phyloP scores from a whole-genome alignment of 179 eudicot species.

The Silene noctiflora region DNA sequence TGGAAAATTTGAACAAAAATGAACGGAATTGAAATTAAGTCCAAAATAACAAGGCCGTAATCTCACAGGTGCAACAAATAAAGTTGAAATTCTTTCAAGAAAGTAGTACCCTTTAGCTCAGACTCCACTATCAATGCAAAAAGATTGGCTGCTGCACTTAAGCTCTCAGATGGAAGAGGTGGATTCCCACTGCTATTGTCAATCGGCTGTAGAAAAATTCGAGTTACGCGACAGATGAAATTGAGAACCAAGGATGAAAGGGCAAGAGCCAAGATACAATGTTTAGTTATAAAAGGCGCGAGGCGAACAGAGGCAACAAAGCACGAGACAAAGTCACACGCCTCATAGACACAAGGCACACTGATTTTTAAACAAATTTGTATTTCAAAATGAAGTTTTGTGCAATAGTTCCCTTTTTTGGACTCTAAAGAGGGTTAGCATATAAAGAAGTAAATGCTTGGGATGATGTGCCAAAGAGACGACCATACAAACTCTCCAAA shows the following conservation, averaged over 20 bases:
- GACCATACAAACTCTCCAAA: background rate
- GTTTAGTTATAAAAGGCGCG: background rate
- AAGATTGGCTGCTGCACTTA: constrained; percentile 71
- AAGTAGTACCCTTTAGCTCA: constrained; percentile 70
- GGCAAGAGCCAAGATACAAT: constrained; percentile 2
- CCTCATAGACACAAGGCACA: background rate
- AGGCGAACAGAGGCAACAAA: background rate
- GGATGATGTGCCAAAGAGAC: background rate
- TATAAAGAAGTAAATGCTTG: background rate
- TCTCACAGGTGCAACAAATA: constrained; percentile 1
- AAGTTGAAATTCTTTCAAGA: background rate
- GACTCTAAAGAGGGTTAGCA: background rate
- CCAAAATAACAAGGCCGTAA: background rate
- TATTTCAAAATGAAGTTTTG: no score
- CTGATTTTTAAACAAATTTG: no score
- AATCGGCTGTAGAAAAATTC: constrained; percentile 35
- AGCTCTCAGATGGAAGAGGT: constrained; percentile 68
- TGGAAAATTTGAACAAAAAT: background rate
- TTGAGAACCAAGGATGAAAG: background rate
- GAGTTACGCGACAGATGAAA: background rate
- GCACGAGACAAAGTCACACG: background rate
- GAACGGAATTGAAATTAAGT: background rate
- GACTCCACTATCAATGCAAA: constrained; percentile 79
- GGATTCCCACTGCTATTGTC: constrained; percentile 38
- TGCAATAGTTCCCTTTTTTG: no score